Evolutionary conservation across 768 basidiomycete species (phyloP), one percentile per base, ranked within the genome.

Genomic region (Crucibulum laeve): DNA sequence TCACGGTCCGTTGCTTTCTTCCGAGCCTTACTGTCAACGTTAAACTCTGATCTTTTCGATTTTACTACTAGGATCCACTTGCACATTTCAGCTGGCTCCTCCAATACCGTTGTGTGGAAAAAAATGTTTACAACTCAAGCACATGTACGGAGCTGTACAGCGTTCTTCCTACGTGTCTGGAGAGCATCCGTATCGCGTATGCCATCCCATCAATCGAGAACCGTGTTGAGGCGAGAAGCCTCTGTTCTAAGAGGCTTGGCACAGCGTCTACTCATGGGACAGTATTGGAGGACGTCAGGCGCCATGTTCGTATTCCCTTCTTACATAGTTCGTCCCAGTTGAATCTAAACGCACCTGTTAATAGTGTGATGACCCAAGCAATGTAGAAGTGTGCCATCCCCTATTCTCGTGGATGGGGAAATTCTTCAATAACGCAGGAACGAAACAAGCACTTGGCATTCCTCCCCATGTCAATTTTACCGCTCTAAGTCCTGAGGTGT

Each of bases 61-160:
- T 19, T 4, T 35, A 15, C 25, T 47, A 14, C 24, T 43, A 65
- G 63, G 54, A 65, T 40, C 38, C 54, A 11, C 42, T 54, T n/a
- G 46, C 58, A 7, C 53, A 62, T 42, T 60, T 49, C 33, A 26
- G 46, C 10, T 65, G 65, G 65, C n/a, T 52, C 10, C 54, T 64
- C 3, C 54, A 64, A 14, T 48, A 52, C 13, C 52, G 56, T 7
- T 65, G 65, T 45, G 45, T 52, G 38, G 39, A 52, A 13, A 47
- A 50, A 28, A 43, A 60, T 42, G 42, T 63, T n/a, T 62, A 61
- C 49, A 65, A 64, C 38, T 38, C 53, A 4, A 59, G 60, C 1
- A 56, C 56, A 3, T 67, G 64, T 38, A 22, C 42, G 1, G 54
- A 58, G 18, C 17, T 57, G 13, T 58, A 51, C 44, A 42, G 41